phyloP scores from a whole-genome alignment of 106 monocot genomes.

The Alisma plantagoaquatica region DNA sequence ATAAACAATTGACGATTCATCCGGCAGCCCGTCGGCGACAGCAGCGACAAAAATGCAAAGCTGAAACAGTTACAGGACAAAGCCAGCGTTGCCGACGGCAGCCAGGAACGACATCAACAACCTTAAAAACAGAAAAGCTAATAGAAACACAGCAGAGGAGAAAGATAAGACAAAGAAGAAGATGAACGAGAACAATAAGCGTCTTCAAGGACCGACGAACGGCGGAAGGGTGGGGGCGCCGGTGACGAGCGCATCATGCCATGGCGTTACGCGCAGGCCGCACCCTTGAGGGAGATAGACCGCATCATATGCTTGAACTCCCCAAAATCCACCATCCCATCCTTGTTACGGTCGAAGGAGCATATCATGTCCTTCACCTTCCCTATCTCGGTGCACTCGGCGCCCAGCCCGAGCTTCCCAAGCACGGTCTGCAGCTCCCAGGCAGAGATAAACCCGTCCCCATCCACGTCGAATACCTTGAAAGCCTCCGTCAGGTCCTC shows the following conservation, averaged over 20 bases:
- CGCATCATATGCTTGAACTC: no score
- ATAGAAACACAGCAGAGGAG: neutral
- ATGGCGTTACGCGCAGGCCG: no score
- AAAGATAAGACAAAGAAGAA: neutral
- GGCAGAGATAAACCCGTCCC: constrained; percentile 7
- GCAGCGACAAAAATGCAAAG: no score
- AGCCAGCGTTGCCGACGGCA: no score
- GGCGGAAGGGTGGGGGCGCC: neutral
- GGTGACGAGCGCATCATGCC: neutral
- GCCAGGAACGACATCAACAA: no score
- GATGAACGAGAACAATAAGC: neutral
- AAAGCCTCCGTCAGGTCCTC: constrained; percentile 8
- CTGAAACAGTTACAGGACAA: no score
- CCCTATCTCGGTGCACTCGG: neutral
- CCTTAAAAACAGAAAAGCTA: neutral
- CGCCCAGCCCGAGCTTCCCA: constrained; percentile 5
- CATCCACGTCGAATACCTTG: constrained; percentile 5
- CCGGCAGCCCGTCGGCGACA: no score
- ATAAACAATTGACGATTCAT: no score
- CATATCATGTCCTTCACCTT: neutral
- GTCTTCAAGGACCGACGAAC: neutral
- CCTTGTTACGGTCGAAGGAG: neutral
- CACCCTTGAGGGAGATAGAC: no score
- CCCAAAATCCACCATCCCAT: neutral
- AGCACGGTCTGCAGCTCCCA: no score